Conservation (phyloP, 805 yeast genomes). For the Starmerella apis region DNA sequence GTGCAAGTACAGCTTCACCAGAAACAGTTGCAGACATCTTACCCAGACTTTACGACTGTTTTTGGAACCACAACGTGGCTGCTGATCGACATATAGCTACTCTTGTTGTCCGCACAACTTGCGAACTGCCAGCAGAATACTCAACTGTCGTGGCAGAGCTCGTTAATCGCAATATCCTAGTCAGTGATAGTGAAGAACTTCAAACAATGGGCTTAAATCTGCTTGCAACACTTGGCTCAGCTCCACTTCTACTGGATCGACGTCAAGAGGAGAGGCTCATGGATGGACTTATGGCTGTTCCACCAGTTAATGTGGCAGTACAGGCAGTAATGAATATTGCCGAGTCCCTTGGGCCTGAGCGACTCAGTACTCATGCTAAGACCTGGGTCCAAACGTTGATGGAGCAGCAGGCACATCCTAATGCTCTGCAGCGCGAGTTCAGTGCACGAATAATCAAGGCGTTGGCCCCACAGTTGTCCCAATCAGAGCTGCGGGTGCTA, state of each 20-base stretch:
- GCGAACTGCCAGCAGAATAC: constrained; percentile 56
- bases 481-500: constrained; percentile 41
- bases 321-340: constrained; percentile 2
- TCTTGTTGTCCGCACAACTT: constrained; percentile 59
- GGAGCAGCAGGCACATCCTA: constrained; percentile 60
- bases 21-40: constrained; percentile 48
- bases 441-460: constrained; percentile 66
- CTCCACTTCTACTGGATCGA: constrained; percentile 45
- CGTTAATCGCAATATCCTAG: constrained; percentile 38
- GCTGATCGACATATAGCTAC: constrained; percentile 35
- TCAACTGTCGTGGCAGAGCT: constrained; percentile 48
- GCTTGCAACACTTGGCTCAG: not conserved
- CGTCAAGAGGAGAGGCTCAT: constrained; percentile 54
- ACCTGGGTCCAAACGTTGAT: constrained; percentile 48
- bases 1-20: constrained; percentile 48
- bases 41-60: constrained; percentile 23
- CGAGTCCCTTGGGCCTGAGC: constrained; percentile 4
- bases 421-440: constrained; percentile 65
- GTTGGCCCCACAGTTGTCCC: constrained; percentile 51
- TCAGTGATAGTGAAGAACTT: not conserved
- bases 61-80: constrained; percentile 4
- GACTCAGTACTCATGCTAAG: constrained; percentile 32
- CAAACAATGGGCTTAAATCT: constrained; percentile 5
- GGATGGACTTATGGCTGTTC: constrained; percentile 54
- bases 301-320: constrained; percentile 5